phyloP scores from a whole-genome alignment of 1,284 basidiomycete genomes.

The Trametes sp. region DNA sequence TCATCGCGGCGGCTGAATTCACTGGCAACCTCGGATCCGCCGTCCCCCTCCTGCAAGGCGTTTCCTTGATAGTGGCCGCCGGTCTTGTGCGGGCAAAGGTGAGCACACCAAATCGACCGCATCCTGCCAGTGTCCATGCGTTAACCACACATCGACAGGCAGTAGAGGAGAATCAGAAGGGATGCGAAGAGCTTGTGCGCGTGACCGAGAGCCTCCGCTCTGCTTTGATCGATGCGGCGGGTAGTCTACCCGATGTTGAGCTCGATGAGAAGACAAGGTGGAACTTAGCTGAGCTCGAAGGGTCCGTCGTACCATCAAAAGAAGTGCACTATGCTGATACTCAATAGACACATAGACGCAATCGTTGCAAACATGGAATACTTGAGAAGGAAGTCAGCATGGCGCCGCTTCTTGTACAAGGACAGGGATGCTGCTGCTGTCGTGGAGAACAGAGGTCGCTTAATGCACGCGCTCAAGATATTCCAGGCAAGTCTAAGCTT shows the following conservation, averaged over 20 bases:
- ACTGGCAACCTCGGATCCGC: not conserved
- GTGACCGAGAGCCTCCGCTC: not conserved
- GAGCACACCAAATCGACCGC: not conserved
- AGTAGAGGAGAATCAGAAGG: not conserved
- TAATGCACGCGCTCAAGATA: not conserved
- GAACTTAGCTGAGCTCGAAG: not conserved
- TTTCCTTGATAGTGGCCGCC: too few species aligned
- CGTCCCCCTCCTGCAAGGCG: not conserved
- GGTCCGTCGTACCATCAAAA: not conserved
- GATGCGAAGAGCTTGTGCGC: not conserved
- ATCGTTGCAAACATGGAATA: not conserved
- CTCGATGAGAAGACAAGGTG: not conserved
- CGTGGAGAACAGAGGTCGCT: not conserved
- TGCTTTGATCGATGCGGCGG: not conserved
- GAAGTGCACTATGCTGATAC: not conserved
- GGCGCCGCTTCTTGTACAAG: not conserved
- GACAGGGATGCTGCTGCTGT: not conserved
- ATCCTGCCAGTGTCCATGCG: not conserved
- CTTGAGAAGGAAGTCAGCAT: not conserved
- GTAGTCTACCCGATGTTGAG: not conserved
- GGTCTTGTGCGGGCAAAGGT: not conserved
- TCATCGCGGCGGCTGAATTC: not conserved
- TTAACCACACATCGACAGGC: not conserved
- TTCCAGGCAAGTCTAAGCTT: too few species aligned
- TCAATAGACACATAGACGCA: not conserved